phyloP scores from a whole-genome alignment of 1,284 basidiomycete species.

The Malassezia dermatis region DNA sequence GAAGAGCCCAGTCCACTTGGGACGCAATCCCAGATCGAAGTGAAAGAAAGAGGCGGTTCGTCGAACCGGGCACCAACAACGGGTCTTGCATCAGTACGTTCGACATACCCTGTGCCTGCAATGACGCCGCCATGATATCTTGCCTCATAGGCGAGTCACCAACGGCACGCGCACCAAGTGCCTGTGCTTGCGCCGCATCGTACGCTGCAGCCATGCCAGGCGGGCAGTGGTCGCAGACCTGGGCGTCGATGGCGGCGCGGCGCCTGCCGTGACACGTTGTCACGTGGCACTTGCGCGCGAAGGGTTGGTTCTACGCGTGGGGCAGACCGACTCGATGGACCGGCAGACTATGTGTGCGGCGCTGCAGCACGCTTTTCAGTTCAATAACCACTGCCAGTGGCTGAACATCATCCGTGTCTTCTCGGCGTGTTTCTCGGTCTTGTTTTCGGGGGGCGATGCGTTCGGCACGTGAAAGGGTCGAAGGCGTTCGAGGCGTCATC shows the following conservation, averaged over 20 bases:
- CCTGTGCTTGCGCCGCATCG: neutral
- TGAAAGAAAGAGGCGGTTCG: conserved; percentile 38
- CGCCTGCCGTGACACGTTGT: neutral
- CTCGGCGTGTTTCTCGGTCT: neutral
- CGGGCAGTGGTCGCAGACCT: neutral
- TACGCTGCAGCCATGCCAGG: conserved; percentile 1
- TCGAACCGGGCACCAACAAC: conserved; percentile 30
- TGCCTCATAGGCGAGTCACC: neutral
- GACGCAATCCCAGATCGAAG: conserved; percentile 36
- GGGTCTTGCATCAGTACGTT: neutral
- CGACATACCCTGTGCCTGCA: neutral
- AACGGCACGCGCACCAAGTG: neutral
- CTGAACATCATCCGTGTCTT: neutral
- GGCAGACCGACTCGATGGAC: neutral
- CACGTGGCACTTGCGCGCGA: conserved; percentile 3
- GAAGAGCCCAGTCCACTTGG: conserved; percentile 43
- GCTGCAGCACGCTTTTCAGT: conserved; percentile 11
- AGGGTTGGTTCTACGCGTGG: neutral
- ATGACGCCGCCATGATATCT: neutral
- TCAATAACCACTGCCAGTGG: conserved; percentile 10
- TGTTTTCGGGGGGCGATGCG: conserved; percentile 21
- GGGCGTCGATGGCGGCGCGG: neutral
- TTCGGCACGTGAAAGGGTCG: conserved; percentile 27
- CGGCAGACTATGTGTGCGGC: neutral
- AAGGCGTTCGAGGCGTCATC: conserved; percentile 3